phyloP scores from a whole-genome alignment of 257 asterid species.

The Forsythia viridissima region DNA sequence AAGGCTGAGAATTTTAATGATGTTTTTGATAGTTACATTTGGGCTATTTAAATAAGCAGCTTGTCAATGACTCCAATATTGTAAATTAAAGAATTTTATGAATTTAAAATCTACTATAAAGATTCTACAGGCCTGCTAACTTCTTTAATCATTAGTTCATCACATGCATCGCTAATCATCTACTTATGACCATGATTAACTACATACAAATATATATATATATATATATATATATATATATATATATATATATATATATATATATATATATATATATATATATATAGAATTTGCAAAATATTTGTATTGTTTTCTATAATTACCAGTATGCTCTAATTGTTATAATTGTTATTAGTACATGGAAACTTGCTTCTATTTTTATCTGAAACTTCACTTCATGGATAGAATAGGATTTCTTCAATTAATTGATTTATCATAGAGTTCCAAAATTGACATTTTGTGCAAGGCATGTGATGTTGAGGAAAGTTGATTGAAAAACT shows the following conservation, averaged over 20 bases:
- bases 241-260: too few species aligned
- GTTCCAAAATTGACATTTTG: neutral
- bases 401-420: too few species aligned
- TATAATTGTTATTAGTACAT: neutral
- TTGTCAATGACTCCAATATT: neutral
- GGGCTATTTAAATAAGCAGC: neutral
- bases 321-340: neutral
- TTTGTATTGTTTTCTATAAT: too few species aligned
- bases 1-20: neutral
- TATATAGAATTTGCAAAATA: too few species aligned
- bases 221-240: too few species aligned
- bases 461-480: slow-evolving; percentile 2
- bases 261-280: too few species aligned
- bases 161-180: slow-evolving; percentile 1
- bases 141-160: neutral
- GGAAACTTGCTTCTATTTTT: neutral
- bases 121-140: neutral
- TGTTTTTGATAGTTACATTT: neutral
- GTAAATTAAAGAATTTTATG: neutral
- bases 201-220: neutral
- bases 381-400: neutral
- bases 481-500: neutral
- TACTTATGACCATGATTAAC: neutral
- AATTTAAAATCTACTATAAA: neutral
- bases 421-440: too few species aligned